Conservation (phyloP, 148 eudicot species). For the Rhododendron simsii region DNA sequence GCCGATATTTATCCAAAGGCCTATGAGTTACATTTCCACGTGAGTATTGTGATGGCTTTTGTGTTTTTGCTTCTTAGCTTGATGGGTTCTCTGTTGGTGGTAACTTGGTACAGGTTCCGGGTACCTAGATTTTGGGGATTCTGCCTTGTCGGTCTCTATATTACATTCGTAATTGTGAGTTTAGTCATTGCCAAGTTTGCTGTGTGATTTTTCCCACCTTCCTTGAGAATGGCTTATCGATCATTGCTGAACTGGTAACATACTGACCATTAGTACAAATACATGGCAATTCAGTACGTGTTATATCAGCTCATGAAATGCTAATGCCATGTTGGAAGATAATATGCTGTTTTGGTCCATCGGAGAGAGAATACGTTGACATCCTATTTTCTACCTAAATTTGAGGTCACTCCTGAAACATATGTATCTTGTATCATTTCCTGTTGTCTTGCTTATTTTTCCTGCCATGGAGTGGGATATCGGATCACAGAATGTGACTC, state of each 20-base stretch:
- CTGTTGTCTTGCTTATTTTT: background rate
- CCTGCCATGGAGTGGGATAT: background rate
- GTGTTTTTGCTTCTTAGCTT: conserved; percentile 83
- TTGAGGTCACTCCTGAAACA: background rate
- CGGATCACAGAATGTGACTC: background rate
- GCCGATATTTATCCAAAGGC: conserved; percentile 71
- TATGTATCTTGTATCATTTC: background rate
- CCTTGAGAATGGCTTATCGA: background rate
- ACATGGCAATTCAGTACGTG: background rate
- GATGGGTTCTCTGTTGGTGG: conserved; percentile 85
- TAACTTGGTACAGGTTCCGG: conserved; percentile 78
- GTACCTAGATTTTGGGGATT: conserved; percentile 98
- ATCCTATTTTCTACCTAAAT: no score
- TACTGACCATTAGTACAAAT: background rate
- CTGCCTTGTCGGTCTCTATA: conserved; percentile 86
- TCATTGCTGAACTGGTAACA: background rate
- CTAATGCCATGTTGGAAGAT: background rate
- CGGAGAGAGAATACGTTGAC: background rate
- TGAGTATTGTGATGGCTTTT: conserved; percentile 83
- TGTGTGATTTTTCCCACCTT: conserved; percentile 20
- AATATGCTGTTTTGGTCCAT: background rate
- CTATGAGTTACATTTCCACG: conserved; percentile 69
- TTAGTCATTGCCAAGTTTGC: conserved; percentile 63
- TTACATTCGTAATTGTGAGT: conserved; percentile 58
- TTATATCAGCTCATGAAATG: background rate